Evolutionary conservation across 2,329 filamentous ascomycete species (phyloP), one percentile per base, ranked within the genome.

Genomic region (Trichophaea hybrida): DNA sequence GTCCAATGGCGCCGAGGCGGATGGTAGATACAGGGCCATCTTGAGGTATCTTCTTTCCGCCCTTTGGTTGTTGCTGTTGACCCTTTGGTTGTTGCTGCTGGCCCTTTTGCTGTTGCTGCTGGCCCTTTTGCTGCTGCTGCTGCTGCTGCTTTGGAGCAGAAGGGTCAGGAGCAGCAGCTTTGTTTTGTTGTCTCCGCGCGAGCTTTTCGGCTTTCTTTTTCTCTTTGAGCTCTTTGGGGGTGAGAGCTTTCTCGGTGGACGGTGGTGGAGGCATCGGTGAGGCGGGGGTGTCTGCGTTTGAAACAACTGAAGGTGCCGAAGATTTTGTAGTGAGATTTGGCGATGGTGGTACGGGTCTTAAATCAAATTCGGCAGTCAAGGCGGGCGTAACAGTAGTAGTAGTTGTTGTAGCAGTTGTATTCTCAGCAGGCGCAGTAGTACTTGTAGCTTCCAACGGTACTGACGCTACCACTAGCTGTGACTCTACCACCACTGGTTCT

Each of bases 151-250:
- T 66, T 54, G 60, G 24, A 24, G 65, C 54, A 46, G 65, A 59
- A 72, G 34, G 73, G 1, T 75, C 73, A 34, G 70, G 70, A 63
- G 79, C 78, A 3, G 77, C 75, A 34, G 76, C 75, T 70, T 84
- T 88, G 68, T 78, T 81, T 69, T 83, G 83, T 53, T 86, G 88
- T 74, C 91, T 80, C 62, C 88, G 79, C 51, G 89, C 89, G 56
- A 86, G 85, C 75, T 96, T 97, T 71, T 96, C 91, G 35, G 88
- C 90, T 72, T 95, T 91, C 63, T 85, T 85, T 71, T 82, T 83
- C 69, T 90, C 91, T 74, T 97, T 97, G 69, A 94, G 71, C 72
- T 94, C 86, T 17, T 88, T 88, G 38, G 79, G 79, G 1, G 85
- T 82, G 35, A 86, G 75, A 71, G 87, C 86, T 68, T 72, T 69